These are phyloP conservation scores for Holtermannia corniformis DNA, from an alignment of 768 basidiomycete species.

Conservation along the genomic window DNA sequence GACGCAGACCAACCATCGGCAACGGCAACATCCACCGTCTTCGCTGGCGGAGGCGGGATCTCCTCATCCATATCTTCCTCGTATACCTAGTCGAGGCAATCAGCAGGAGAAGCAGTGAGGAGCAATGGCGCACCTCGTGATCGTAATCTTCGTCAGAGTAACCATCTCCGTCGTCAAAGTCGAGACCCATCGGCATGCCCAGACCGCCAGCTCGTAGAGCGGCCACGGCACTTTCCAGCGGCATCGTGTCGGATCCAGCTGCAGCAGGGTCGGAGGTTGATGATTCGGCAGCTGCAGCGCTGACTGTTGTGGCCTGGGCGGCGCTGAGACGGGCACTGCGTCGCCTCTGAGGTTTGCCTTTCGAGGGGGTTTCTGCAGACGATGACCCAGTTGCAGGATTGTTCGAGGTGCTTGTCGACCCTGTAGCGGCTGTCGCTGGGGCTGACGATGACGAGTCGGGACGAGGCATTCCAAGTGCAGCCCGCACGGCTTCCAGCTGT, in stretches of 20 bases:
- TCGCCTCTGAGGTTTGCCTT: slow-evolving; percentile 49
- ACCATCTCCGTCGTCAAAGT: slow-evolving; percentile 71
- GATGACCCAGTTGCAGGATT: slow-evolving; percentile 39
- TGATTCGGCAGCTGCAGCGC: slow-evolving; percentile 6
- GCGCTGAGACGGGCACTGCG: slow-evolving; percentile 77
- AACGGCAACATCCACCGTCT: slow-evolving; percentile 75
- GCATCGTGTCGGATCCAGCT: slow-evolving; percentile 1
- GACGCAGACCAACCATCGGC: slow-evolving; percentile 49
- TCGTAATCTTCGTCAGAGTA: slow-evolving; percentile 34
- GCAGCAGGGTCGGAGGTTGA: slow-evolving; percentile 4
- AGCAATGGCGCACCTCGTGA: slow-evolving; percentile 21
- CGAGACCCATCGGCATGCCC: slow-evolving; percentile 41
- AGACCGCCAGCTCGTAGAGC: not conserved
- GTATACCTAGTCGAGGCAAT: slow-evolving; percentile 50
- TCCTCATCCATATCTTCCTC: slow-evolving; percentile 79
- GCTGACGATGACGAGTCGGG: not conserved
- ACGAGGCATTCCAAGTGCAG: not conserved
- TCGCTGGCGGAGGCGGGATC: slow-evolving; percentile 55
- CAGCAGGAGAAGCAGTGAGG: not conserved
- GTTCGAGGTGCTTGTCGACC: not conserved
- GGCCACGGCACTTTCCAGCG: not conserved
- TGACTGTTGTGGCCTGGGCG: slow-evolving; percentile 42
- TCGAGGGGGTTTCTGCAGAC: slow-evolving; percentile 32
- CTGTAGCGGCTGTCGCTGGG: slow-evolving; percentile 1
- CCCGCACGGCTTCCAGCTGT: not conserved